These are phyloP conservation scores for Termitomyces sp. DNA, from an alignment of 768 basidiomycete species.

Conservation along the genomic window DNA sequence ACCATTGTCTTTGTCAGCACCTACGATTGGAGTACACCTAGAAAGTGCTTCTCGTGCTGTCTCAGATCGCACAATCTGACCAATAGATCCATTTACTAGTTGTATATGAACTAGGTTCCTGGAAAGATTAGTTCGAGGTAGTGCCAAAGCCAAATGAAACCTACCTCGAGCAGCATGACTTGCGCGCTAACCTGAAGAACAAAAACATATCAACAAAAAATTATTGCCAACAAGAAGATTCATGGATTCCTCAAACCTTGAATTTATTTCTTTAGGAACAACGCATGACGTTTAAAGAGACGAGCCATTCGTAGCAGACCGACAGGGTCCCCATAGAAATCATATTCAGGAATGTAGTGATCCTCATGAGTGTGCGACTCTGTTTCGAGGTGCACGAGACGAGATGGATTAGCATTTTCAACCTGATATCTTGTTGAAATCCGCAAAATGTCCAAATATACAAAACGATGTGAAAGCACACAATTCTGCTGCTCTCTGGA, in stretches of 20 bases:
- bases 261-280: slow-evolving; percentile 42
- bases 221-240: not conserved
- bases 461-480: slow-evolving; percentile 27
- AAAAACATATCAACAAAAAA: not conserved
- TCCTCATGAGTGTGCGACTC: slow-evolving; percentile 37
- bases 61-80: slow-evolving; percentile 46
- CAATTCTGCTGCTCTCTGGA: slow-evolving; percentile 72
- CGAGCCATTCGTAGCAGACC: slow-evolving; percentile 34
- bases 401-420: slow-evolving; percentile 56
- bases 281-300: slow-evolving; percentile 55
- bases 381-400: slow-evolving; percentile 43
- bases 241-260: slow-evolving; percentile 36
- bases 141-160: not conserved
- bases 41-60: slow-evolving; percentile 41
- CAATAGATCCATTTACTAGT: slow-evolving; percentile 71
- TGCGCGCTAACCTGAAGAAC: slow-evolving; percentile 66
- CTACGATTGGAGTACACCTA: slow-evolving; percentile 33
- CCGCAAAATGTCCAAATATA: slow-evolving; percentile 42
- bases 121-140: not conserved
- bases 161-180: slow-evolving; percentile 78
- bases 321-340: slow-evolving; percentile 37
- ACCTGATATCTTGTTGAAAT: slow-evolving; percentile 59
- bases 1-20: slow-evolving; percentile 28
- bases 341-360: slow-evolving; percentile 41
- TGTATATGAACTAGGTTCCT: slow-evolving; percentile 68